Evolutionary conservation across 1,284 basidiomycete genomes (phyloP).

Genomic region (Puccinia polysora): DNA sequence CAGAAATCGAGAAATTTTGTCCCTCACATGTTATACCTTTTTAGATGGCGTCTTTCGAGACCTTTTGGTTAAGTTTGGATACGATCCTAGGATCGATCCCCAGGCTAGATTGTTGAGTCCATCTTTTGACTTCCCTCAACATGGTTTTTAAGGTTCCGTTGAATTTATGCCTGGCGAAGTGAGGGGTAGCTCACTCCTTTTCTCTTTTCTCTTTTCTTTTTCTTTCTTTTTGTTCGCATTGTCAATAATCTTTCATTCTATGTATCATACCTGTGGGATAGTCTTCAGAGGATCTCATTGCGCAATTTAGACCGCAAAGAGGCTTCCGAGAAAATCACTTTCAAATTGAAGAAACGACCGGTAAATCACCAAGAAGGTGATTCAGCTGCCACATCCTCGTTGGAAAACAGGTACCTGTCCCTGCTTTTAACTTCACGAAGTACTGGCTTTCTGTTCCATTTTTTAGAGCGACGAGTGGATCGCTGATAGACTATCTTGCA

Average conservation of each 20-base stretch:
- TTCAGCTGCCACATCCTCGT: too few relatives aligned
- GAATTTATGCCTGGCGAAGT: slow-evolving; percentile 45
- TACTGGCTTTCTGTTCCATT: background rate
- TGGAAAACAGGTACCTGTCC: too few relatives aligned
- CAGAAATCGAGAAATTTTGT: slow-evolving; percentile 56
- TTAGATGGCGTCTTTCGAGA: slow-evolving; percentile 91
- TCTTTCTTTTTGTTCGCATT: too few relatives aligned
- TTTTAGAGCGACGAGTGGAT: background rate
- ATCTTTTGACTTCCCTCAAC: background rate
- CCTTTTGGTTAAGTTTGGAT: slow-evolving; percentile 76
- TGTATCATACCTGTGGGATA: slow-evolving; percentile 50
- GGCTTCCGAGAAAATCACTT: slow-evolving; percentile 18
- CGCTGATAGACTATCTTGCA: background rate
- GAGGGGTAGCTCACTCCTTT: slow-evolving; percentile 47
- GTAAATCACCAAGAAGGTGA: background rate
- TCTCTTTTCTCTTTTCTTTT: too few relatives aligned
- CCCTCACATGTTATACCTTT: slow-evolving; percentile 68
- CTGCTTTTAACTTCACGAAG: background rate
- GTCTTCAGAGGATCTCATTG: slow-evolving; percentile 65
- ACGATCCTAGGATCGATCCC: slow-evolving; percentile 74
- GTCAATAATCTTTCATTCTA: too few relatives aligned
- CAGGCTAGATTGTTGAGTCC: slow-evolving; percentile 66
- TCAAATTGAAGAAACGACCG: slow-evolving; percentile 20
- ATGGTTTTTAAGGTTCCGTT: background rate
- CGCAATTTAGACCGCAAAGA: slow-evolving; percentile 30